These are phyloP conservation scores for Trypanosoma congolense DNA, from an alignment of 208 protist genomes.

Conservation along the genomic window DNA sequence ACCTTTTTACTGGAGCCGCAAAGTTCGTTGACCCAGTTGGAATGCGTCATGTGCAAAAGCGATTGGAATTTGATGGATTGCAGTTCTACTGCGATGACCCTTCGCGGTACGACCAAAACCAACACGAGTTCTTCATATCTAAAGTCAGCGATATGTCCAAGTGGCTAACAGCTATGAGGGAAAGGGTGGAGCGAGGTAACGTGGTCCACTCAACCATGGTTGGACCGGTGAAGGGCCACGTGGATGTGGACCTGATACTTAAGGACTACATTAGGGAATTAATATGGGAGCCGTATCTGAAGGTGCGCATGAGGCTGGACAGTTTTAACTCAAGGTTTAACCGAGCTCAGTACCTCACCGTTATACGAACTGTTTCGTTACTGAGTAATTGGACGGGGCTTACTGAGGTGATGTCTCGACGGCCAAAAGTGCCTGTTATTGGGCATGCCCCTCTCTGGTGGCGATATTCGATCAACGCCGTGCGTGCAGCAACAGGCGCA, in stretches of 20 bases:
- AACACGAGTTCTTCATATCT: conserved; percentile 19
- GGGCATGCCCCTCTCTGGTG: conserved; percentile 65
- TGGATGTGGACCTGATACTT: conserved; percentile 67
- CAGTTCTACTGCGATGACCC: conserved; percentile 87
- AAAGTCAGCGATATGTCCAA: conserved; percentile 50
- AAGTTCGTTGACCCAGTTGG: conserved; percentile 68
- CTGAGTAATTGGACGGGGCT: conserved; percentile 52
- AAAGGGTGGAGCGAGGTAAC: conserved; percentile 49
- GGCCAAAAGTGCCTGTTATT: conserved; percentile 49
- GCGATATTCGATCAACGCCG: conserved; percentile 56
- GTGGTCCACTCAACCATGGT: conserved; percentile 67
- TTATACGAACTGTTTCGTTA: conserved; percentile 45
- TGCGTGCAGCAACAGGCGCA: conserved; percentile 33
- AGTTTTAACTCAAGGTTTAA: conserved; percentile 64
- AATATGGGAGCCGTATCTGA: conserved; percentile 57
- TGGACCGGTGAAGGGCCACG: conserved; percentile 62
- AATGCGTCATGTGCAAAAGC: conserved; percentile 59
- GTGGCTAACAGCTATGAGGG: conserved; percentile 75
- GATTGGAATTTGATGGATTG: conserved; percentile 63
- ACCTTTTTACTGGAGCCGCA: conserved; percentile 54
- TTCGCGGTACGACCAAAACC: conserved; percentile 20
- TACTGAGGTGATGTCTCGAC: conserved; percentile 25
- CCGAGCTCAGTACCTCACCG: conserved; percentile 70
- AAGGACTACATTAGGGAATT: conserved; percentile 57
- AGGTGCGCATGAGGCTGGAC: conserved; percentile 45